Evolutionary conservation across 2,329 filamentous ascomycete genomes (phyloP).

Genomic region (Colletotrichum graminicola): DNA sequence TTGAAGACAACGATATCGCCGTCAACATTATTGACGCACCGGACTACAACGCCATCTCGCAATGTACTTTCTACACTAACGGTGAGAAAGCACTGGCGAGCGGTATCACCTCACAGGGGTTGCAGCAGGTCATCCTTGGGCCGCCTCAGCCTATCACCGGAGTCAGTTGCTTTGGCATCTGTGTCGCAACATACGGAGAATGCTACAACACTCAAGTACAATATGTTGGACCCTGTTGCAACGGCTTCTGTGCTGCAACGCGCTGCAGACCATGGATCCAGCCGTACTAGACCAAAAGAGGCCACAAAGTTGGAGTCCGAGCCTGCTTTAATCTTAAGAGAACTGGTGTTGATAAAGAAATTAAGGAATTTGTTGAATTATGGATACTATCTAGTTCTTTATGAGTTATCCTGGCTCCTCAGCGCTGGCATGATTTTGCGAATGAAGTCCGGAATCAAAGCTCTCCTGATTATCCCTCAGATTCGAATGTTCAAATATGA

Average conservation of each 20-base stretch:
- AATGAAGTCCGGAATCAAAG: neutral
- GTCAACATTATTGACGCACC: constrained; percentile 57
- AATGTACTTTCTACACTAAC: constrained; percentile 59
- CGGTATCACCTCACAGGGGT: constrained; percentile 48
- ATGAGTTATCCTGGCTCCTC: neutral
- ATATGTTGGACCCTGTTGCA: constrained; percentile 56
- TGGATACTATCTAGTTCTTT: neutral
- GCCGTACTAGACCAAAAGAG: neutral
- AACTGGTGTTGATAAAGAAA: accelerated
- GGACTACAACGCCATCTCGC: constrained; percentile 56
- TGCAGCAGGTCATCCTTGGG: constrained; percentile 57
- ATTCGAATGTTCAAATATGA: neutral
- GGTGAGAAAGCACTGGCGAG: constrained; percentile 50
- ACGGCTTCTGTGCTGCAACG: constrained; percentile 57
- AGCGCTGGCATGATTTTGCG: too few relatives aligned
- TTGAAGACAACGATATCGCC: constrained; percentile 54
- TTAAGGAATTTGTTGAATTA: accelerated
- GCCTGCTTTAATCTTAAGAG: accelerated
- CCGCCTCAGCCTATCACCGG: constrained; percentile 58
- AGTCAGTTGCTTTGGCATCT: constrained; percentile 58
- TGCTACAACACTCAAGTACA: constrained; percentile 54
- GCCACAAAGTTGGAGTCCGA: accelerated
- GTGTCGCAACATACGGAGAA: constrained; percentile 55
- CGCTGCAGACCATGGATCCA: constrained; percentile 55
- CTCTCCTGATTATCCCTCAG: neutral